Evolutionary conservation across 441 rosid species (phyloP), one percentile per base, ranked within the genome.

Genomic region (Eruca vesicaria): DNA sequence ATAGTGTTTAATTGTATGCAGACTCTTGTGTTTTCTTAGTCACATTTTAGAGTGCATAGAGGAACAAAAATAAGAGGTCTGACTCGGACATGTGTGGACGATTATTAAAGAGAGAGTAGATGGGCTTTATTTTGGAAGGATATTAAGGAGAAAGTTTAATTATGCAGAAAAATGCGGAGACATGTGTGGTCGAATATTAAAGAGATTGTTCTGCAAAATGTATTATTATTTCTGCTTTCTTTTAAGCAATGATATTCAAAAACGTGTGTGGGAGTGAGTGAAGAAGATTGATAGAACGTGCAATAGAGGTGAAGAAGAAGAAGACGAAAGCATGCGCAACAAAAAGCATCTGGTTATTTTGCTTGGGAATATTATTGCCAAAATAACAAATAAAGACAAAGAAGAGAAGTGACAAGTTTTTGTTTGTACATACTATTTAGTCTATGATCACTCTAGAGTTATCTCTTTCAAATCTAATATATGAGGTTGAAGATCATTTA

Each of bases 151-250:
- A 63, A 20, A 36, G 14, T 5, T 28, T 2, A 35, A 61, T 53
- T 45, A 61, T 68, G 18, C 32, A 57, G 2, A 11, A 45, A 50
- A 68, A 62, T 36, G 14, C 33, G 66, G 52, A 69, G 36, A 76
- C 71, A 76, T 76, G 66, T 76, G 75, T 70, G 66, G 75, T 20
- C 61, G 66, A 76, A 29, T 63, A 29, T 70, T 48, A 16, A 48
- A 48, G 55, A 48, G 55, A 48, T 48, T 48, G 55, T 7, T 8
- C 21, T 48, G 20, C 55, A 2, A 48, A 8, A 16, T 48, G 55
- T 48, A 48, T 16, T 48, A 60, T 75, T 69, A 15, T 19, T 52
- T 62, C 38, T 68, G 64, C 12, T 62, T 68, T 19, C 64, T 18
- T 61, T 61, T 48, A 8, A 16, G 38, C 63, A 67, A 67, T 60